Conservation (phyloP, 139 green algal genomes). For the Choricystis sp. region DNA sequence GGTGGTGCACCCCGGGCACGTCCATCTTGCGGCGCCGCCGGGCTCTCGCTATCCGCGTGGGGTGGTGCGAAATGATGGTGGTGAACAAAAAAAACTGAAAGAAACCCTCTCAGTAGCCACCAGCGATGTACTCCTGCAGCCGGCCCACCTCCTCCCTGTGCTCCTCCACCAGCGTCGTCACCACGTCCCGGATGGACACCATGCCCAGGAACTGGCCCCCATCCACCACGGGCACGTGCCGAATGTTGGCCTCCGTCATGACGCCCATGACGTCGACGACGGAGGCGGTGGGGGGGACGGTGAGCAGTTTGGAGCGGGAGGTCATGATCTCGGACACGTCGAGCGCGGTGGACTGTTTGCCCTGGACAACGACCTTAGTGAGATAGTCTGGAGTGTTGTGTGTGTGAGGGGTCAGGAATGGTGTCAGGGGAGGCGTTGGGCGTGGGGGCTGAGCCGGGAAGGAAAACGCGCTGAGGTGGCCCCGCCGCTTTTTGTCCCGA, state of each 20-base stretch:
- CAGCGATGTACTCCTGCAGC: slow-evolving; percentile 42
- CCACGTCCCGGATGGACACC: slow-evolving; percentile 37
- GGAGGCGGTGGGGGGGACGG: slow-evolving; percentile 14
- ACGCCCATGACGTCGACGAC: slow-evolving; percentile 38
- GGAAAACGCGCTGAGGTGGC: too few species aligned
- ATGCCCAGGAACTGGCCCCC: slow-evolving; percentile 28
- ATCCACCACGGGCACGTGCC: slow-evolving; percentile 39
- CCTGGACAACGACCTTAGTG: slow-evolving; percentile 37
- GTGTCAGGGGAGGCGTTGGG: not conserved
- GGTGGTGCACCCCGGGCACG: too few species aligned
- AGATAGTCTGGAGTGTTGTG: slow-evolving; percentile 27
- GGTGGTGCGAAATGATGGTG: too few species aligned
- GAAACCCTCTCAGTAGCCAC: not conserved
- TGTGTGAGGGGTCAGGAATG: not conserved
- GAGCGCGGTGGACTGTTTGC: slow-evolving; percentile 16
- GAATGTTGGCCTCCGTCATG: slow-evolving; percentile 40
- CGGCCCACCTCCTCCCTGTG: slow-evolving; percentile 34
- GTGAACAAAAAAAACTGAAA: too few species aligned
- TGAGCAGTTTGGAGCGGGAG: slow-evolving; percentile 15
- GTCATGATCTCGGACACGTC: slow-evolving; percentile 37
- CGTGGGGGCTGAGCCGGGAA: too few species aligned
- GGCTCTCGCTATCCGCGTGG: too few species aligned
- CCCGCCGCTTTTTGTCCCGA: too few species aligned
- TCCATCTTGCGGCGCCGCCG: too few species aligned
- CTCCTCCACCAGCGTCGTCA: slow-evolving; percentile 32